Evolutionary conservation across 2,329 filamentous ascomycete genomes (phyloP).

Genomic region (Graphilbum fragrans): DNA sequence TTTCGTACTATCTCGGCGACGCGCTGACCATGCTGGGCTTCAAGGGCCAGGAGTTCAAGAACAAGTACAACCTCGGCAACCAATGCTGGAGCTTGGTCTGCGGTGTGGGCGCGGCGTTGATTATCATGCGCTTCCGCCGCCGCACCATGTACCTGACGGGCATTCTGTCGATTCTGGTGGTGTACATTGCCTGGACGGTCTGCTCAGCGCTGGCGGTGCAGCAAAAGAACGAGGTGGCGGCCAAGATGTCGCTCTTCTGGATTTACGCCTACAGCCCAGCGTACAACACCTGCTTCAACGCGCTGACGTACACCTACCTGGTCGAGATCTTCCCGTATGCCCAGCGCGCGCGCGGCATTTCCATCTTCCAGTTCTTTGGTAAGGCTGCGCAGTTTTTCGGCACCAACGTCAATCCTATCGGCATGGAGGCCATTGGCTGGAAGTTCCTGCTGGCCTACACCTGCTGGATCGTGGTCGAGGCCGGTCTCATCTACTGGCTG

Average conservation of each 20-base stretch:
- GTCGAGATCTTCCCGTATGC: constrained; percentile 20
- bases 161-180: constrained; percentile 33
- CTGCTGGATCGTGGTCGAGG: constrained; percentile 20
- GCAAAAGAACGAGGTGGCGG: constrained; percentile 20
- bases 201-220: constrained; percentile 24
- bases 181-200: constrained; percentile 33
- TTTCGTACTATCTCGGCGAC: constrained; percentile 36
- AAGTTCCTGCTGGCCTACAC: constrained; percentile 19
- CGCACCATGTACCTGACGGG: constrained; percentile 40
- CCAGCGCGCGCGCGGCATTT: constrained; percentile 18
- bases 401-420: constrained; percentile 20
- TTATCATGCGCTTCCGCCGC: constrained; percentile 31
- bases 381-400: constrained; percentile 18
- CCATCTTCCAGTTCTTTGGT: constrained; percentile 20
- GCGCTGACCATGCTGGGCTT: constrained; percentile 33
- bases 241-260: constrained; percentile 37
- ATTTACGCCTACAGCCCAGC: constrained; percentile 46
- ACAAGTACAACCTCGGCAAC: constrained; percentile 33
- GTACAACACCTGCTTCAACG: constrained; percentile 57
- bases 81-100: constrained; percentile 34
- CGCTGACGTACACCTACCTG: constrained; percentile 43
- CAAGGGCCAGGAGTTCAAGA: constrained; percentile 24
- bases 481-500: constrained; percentile 20
- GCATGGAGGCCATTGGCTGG: constrained; percentile 17
- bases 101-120: constrained; percentile 26